Evolutionary conservation across 164 flowering plant genomes (phyloP).

Genomic region (Macadamia tetraphylla): DNA sequence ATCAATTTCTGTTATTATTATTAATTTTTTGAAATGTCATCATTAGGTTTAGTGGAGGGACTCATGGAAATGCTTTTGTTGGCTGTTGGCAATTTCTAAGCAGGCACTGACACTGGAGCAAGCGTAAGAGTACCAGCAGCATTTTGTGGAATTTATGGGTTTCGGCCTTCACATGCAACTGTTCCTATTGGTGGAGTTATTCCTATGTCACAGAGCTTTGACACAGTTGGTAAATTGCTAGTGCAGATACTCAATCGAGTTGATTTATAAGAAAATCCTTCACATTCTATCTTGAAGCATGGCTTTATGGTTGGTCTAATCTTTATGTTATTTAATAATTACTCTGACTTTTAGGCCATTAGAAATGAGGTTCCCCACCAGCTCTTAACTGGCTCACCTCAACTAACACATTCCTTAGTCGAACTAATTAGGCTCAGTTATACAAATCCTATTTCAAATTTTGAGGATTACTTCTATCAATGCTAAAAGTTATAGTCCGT

Average conservation of each 20-base stretch:
- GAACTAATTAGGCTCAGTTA: background rate
- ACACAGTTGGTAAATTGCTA: conserved; percentile 71
- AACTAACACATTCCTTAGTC: too few species aligned
- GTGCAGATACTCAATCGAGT: background rate
- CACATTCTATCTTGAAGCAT: background rate
- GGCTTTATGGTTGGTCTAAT: background rate
- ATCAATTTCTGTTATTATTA: too few species aligned
- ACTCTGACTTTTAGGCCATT: too few species aligned
- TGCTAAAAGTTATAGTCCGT: too few species aligned
- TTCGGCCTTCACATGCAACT: conserved; percentile 82
- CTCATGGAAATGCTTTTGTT: too few species aligned
- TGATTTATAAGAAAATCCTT: background rate
- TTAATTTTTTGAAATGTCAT: too few species aligned
- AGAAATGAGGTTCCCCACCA: too few species aligned
- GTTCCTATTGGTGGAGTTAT: conserved; percentile 64
- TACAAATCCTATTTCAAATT: background rate
- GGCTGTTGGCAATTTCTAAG: background rate
- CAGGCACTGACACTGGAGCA: conserved; percentile 97
- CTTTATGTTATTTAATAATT: too few species aligned
- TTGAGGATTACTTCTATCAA: too few species aligned
- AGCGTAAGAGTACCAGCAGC: conserved; percentile 91
- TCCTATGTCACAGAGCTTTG: conserved; percentile 95
- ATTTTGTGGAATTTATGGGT: conserved; percentile 78
- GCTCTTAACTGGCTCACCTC: too few species aligned
- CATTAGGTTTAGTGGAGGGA: too few species aligned